Evolutionary conservation across 1,139 yeast species (phyloP).

Genomic region (Waltiozyma sp.): DNA sequence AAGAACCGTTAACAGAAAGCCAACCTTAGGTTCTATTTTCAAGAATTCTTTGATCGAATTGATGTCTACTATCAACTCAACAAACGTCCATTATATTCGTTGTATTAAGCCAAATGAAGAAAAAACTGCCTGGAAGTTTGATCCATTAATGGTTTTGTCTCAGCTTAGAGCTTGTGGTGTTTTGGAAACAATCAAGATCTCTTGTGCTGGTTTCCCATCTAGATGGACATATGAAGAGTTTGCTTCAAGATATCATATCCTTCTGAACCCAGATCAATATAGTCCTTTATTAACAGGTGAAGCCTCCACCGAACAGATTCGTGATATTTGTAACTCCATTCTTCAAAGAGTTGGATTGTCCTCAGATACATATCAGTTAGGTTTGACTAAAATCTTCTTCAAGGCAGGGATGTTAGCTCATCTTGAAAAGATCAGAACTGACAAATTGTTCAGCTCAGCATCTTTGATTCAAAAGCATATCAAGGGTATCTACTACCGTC

Average conservation of each 20-base stretch:
- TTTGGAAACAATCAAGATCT: constrained; percentile 86
- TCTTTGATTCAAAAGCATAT: constrained; percentile 79
- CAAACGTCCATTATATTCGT: constrained; percentile 93
- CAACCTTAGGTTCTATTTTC: constrained; percentile 91
- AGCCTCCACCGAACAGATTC: constrained; percentile 47
- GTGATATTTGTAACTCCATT: constrained; percentile 56
- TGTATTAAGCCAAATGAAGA: constrained; percentile 95
- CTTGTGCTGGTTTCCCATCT: constrained; percentile 97
- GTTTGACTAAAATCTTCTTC: constrained; percentile 86
- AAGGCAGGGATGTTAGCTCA: constrained; percentile 94
- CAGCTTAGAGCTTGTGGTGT: constrained; percentile 99
- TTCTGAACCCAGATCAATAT: constrained; percentile 66
- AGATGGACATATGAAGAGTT: constrained; percentile 94
- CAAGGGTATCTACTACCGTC: constrained; percentile 55
- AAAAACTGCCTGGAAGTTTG: constrained; percentile 93
- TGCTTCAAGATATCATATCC: constrained; percentile 78
- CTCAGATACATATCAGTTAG: constrained; percentile 65
- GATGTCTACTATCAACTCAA: constrained; percentile 86
- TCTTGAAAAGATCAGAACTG: constrained; percentile 76
- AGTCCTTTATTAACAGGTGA: constrained; percentile 44
- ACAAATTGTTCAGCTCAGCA: constrained; percentile 68
- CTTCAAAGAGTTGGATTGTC: constrained; percentile 54
- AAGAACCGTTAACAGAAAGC: constrained; percentile 56
- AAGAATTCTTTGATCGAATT: constrained; percentile 85
- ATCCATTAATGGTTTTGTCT: constrained; percentile 87